Base-by-base conservation (phyloP, 139 green algal genomes). In the Chlorella sp. region DNA sequence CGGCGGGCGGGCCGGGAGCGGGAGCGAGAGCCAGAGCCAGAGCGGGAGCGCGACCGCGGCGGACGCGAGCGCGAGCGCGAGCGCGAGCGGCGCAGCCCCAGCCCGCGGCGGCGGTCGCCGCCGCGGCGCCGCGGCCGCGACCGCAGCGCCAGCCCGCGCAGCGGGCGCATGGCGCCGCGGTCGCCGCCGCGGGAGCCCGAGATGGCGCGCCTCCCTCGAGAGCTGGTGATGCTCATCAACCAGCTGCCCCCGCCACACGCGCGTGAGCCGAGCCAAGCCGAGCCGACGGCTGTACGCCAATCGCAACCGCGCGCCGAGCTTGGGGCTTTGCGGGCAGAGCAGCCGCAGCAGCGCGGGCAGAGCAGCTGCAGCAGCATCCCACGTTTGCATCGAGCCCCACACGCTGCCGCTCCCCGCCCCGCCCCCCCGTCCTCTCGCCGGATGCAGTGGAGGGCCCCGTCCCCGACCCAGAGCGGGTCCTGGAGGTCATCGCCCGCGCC, bases 221-320 rank as follows among this genome's bases (percentile, higher is more conserved):
- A 89, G 79, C 78, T 93, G 45, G 77, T 74, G 5, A 53, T 79
- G 15, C 85, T 93, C 38, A 69, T 92, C 46, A 81, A 71, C 48
- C 71, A 79, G 45, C 77, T 93, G 73, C 87, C 85, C 48, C 73
- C 81, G 8, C 48, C 74, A 4, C 50, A 84, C 53, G 65, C 75
- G 42, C 12, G 69, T 82, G 53, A 53, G 62, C n/a, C n/a, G n/a
- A n/a, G n/a, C n/a, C n/a, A n/a, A n/a, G n/a, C n/a, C n/a, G n/a
- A n/a, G n/a, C n/a, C n/a, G n/a, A n/a, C n/a, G n/a, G n/a, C n/a
- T n/a, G n/a, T n/a, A n/a, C n/a, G n/a, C n/a, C n/a, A n/a, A n/a
- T n/a, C n/a, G n/a, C n/a, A n/a, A n/a, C n/a, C n/a, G n/a, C n/a
- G n/a, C n/a, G n/a, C n/a, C n/a, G n/a, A n/a, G n/a, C n/a, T n/a